Conservation (phyloP, 805 yeast genomes). For the Saccharomycopsis fermentans region DNA sequence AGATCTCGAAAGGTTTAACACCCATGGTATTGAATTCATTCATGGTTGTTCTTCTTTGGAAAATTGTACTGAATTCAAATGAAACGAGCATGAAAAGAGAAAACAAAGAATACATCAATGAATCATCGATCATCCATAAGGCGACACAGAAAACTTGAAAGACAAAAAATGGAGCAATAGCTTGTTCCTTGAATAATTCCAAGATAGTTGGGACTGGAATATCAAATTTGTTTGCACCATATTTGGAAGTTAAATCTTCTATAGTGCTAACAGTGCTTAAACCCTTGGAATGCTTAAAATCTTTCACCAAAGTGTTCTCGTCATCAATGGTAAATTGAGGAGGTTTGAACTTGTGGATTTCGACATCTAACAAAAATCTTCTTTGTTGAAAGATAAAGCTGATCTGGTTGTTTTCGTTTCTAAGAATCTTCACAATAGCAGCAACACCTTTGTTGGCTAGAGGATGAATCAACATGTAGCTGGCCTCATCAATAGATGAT, state of each 20-base stretch:
- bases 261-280: conserved; percentile 23
- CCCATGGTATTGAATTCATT: conserved; percentile 96
- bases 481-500: conserved; percentile 46
- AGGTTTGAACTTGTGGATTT: conserved; percentile 53
- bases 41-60: conserved; percentile 92
- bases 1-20: conserved; percentile 76
- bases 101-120: conserved; percentile 91
- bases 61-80: conserved; percentile 90
- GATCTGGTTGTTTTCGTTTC: conserved; percentile 51
- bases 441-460: conserved; percentile 81
- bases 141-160: conserved; percentile 95
- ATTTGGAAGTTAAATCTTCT: conserved; percentile 40
- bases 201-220: conserved; percentile 88
- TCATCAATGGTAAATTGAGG: conserved; percentile 63
- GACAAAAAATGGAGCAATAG: conserved; percentile 95
- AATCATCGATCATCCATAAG: conserved; percentile 91
- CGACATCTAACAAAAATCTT: conserved; percentile 62
- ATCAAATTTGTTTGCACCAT: conserved; percentile 83
- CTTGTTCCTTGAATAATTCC: conserved; percentile 93
- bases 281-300: conserved; percentile 34
- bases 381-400: conserved; percentile 87
- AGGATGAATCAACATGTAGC: conserved; percentile 67
- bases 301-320: conserved; percentile 41
- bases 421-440: conserved; percentile 57
- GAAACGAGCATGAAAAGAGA: conserved; percentile 85